These are phyloP conservation scores for Vishniacozyma victoriae DNA, from an alignment of 768 basidiomycete species.

Conservation along the genomic window DNA sequence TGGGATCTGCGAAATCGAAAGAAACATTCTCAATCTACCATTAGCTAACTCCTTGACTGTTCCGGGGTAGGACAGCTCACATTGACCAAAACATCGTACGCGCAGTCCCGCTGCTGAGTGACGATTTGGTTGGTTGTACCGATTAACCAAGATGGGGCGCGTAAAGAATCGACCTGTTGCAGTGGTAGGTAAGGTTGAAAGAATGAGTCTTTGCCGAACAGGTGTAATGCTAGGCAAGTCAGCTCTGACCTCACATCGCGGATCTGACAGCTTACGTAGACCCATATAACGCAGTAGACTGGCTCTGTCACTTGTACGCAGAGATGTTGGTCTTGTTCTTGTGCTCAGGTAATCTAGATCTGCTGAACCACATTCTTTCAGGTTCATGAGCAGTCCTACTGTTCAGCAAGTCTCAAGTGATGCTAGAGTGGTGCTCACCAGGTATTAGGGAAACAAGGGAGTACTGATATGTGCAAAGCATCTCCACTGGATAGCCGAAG, in stretches of 20 bases:
- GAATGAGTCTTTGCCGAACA: constrained; percentile 65
- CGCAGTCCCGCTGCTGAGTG: constrained; percentile 75
- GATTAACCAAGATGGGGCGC: constrained; percentile 70
- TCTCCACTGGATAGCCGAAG: constrained; percentile 92
- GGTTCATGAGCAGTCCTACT: constrained; percentile 72
- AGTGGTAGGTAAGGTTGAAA: constrained; percentile 97
- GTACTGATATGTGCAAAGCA: constrained; percentile 94
- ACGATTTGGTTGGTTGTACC: constrained; percentile 92
- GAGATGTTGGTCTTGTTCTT: constrained; percentile 66
- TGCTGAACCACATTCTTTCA: constrained; percentile 89
- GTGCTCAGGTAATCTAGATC: constrained; percentile 59
- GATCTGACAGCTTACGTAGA: constrained; percentile 57
- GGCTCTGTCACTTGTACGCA: constrained; percentile 80
- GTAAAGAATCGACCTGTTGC: constrained; percentile 85
- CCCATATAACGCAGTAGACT: constrained; percentile 89
- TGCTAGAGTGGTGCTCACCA: constrained; percentile 52
- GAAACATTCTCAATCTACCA: constrained; percentile 72
- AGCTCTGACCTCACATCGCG: neutral
- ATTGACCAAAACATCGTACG: constrained; percentile 78
- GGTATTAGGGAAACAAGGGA: constrained; percentile 90
- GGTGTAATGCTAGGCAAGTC: constrained; percentile 19
- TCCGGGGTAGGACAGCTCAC: constrained; percentile 50
- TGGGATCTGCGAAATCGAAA: constrained; percentile 80
- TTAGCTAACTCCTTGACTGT: neutral
- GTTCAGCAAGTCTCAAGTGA: neutral